A percentile compares a stretch with the other conserved stretches of the same genome.
These are phyloP conservation scores for Hippophae gyantsensis DNA, from an alignment of 306 rosid genomes.

Conservation along the genomic window DNA sequence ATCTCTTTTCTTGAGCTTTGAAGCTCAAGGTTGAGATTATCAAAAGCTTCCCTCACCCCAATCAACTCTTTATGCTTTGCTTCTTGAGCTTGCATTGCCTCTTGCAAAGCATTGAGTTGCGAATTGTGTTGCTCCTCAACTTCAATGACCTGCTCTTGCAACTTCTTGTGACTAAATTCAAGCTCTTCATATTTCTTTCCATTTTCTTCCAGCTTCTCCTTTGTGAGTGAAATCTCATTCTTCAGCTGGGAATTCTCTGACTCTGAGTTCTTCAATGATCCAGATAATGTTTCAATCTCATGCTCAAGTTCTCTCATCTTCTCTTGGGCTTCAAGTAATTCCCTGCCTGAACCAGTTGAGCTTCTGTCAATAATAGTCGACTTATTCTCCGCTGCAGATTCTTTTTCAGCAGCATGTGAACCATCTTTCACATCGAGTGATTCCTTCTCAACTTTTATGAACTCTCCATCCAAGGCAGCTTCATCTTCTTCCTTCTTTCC, in stretches of 20 bases:
- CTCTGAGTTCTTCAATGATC: conserved; percentile 58
- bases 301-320: conserved; percentile 62
- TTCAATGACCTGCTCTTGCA: conserved; percentile 55
- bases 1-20: conserved; percentile 59
- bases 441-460: conserved; percentile 91
- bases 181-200: conserved; percentile 52
- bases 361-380: conserved; percentile 39
- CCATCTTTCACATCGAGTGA: conserved; percentile 36
- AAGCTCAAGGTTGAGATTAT: conserved; percentile 44
- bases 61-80: conserved; percentile 52
- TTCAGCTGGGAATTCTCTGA: conserved; percentile 61
- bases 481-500: conserved; percentile 81
- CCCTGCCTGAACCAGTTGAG: conserved; percentile 53
- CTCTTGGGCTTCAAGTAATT: conserved; percentile 74
- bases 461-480: conserved; percentile 73
- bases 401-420: conserved; percentile 17
- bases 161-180: conserved; percentile 50
- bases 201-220: conserved; percentile 52
- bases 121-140: conserved; percentile 50
- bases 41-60: conserved; percentile 63
- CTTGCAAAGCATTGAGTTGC: conserved; percentile 51
- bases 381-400: conserved; percentile 27
- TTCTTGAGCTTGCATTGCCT: conserved; percentile 66
- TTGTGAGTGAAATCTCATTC: conserved; percentile 50
- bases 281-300: conserved; percentile 54